These are phyloP conservation scores for Xylaria venustula DNA, from an alignment of 495 filamentous ascomycete species.

Conservation along the genomic window DNA sequence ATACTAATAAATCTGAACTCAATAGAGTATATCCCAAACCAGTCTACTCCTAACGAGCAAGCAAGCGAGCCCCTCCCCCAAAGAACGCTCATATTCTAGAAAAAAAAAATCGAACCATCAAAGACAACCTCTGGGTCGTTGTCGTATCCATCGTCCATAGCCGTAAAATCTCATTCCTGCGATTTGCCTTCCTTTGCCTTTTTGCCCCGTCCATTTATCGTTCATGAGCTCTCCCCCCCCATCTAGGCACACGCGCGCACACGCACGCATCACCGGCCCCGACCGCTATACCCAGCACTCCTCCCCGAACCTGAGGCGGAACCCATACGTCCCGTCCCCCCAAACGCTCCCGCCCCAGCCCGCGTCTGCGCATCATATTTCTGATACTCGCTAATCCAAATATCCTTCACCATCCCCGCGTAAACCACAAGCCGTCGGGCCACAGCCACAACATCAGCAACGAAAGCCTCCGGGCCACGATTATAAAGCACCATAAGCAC, in stretches of 20 bases:
- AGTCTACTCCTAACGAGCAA: neutral
- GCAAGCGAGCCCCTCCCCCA: neutral
- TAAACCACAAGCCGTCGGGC: slow-evolving; percentile 41
- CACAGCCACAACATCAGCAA: slow-evolving; percentile 49
- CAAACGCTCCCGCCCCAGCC: slow-evolving; percentile 8
- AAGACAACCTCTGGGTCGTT: slow-evolving; percentile 4
- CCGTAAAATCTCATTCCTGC: slow-evolving; percentile 1
- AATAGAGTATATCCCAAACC: neutral
- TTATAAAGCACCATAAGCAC: slow-evolving; percentile 58
- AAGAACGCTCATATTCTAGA: neutral
- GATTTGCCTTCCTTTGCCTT: neutral
- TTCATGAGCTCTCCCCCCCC: neutral
- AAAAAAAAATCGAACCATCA: too few relatives aligned
- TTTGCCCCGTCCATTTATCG: neutral
- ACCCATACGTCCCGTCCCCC: slow-evolving; percentile 7
- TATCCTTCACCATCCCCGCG: slow-evolving; percentile 48
- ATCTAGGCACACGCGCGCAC: neutral
- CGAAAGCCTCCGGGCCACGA: slow-evolving; percentile 60
- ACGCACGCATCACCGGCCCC: slow-evolving; percentile 28
- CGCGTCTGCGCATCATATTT: slow-evolving; percentile 40
- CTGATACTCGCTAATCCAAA: slow-evolving; percentile 59
- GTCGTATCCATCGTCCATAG: slow-evolving; percentile 7
- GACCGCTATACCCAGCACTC: slow-evolving; percentile 23
- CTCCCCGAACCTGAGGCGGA: neutral
- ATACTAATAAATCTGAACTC: slow-evolving; percentile 21